phyloP scores from a whole-genome alignment of 257 asterid genomes.

The Fraxinus quadrangulata region DNA sequence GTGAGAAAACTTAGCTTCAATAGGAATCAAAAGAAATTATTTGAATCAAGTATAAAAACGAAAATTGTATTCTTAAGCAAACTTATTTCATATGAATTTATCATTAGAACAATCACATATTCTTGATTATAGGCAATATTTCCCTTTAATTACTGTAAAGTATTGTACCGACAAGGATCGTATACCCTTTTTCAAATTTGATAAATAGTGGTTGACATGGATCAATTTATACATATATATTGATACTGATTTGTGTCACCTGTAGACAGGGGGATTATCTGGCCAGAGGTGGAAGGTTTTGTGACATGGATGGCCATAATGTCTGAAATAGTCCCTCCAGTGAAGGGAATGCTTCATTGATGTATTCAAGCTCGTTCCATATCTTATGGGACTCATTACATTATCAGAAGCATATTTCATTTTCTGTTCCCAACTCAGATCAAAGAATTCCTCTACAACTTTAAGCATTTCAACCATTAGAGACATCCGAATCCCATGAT shows the following conservation, averaged over 20 bases:
- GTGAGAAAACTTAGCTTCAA: no score
- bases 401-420: constrained; percentile 51
- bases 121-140: no score
- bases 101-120: no score
- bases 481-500: constrained; percentile 43
- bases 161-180: no score
- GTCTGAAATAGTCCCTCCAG: constrained; percentile 70
- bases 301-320: constrained; percentile 48
- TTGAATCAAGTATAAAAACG: no score
- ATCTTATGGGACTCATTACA: constrained; percentile 56
- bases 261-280: constrained; percentile 45
- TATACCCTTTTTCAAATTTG: no score
- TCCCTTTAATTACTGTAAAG: no score
- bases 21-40: no score
- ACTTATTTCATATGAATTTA: no score
- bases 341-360: constrained; percentile 38
- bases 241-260: constrained; percentile 22
- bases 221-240: background rate
- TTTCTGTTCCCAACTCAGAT: constrained; percentile 39
- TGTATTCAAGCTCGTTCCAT: constrained; percentile 65
- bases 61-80: no score
- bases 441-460: constrained; percentile 41
- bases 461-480: constrained; percentile 41
- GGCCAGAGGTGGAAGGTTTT: constrained; percentile 53
- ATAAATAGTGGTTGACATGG: no score